These are phyloP conservation scores for Apiotrichum porosum DNA, from an alignment of 1,284 basidiomycete genomes.

Conservation along the genomic window DNA sequence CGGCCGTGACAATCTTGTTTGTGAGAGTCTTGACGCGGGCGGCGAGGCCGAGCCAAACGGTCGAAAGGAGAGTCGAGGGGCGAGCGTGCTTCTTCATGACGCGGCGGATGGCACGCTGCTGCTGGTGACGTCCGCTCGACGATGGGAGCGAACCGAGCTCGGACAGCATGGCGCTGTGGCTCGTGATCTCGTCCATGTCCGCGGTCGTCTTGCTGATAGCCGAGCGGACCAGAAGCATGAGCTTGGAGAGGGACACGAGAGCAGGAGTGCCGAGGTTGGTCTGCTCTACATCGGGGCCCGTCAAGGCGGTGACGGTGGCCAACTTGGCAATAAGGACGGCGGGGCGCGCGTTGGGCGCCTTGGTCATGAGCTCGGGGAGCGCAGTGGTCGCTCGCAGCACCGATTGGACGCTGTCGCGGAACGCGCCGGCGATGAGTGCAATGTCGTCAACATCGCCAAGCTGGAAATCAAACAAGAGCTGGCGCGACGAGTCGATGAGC, in stretches of 20 bases:
- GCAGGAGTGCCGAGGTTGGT: slow-evolving; percentile 24
- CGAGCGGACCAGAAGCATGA: slow-evolving; percentile 25
- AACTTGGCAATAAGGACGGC: slow-evolving; percentile 29
- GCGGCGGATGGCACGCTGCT: slow-evolving; percentile 38
- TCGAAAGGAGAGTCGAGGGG: slow-evolving; percentile 15
- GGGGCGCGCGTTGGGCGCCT: slow-evolving; percentile 21
- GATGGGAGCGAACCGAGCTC: slow-evolving; percentile 27
- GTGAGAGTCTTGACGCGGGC: slow-evolving; percentile 23
- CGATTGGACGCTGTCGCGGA: slow-evolving; percentile 22
- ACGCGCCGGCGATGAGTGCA: slow-evolving; percentile 23
- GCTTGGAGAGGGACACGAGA: slow-evolving; percentile 24
- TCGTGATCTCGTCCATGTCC: slow-evolving; percentile 12
- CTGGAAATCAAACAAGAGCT: slow-evolving; percentile 37
- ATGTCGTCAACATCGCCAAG: slow-evolving; percentile 30
- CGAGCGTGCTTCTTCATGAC: slow-evolving; percentile 21
- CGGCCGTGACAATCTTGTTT: slow-evolving; percentile 27
- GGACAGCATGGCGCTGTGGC: slow-evolving; percentile 23
- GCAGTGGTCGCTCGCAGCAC: slow-evolving; percentile 13
- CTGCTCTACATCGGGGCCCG: slow-evolving; percentile 34
- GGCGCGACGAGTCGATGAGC: slow-evolving; percentile 33
- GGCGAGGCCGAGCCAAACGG: slow-evolving; percentile 31
- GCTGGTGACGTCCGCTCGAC: slow-evolving; percentile 40
- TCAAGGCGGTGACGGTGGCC: slow-evolving; percentile 23
- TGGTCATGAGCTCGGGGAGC: slow-evolving; percentile 20
- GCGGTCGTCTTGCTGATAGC: slow-evolving; percentile 13